Percentiles rank a stretch among this genome's conserved stretches.
Conservation (phyloP, 1,139 yeast genomes). For the Taphrina pruni region DNA sequence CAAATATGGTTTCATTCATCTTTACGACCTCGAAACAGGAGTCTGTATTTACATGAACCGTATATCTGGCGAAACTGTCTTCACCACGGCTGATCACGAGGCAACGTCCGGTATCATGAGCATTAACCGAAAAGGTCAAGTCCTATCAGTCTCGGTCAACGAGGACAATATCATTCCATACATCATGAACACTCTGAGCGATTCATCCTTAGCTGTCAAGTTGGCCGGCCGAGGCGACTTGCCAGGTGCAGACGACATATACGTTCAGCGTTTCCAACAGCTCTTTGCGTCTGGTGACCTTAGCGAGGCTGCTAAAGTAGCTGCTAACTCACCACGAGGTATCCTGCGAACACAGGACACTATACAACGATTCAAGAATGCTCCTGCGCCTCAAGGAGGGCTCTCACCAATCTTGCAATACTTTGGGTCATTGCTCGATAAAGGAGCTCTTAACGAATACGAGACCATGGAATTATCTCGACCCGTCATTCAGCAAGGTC, state of each 20-base stretch:
- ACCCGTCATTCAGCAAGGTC: constrained; percentile 94
- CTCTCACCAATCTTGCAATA: constrained; percentile 93
- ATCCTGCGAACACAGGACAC: constrained; percentile 89
- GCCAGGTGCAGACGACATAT: constrained; percentile 94
- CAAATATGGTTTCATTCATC: constrained; percentile 93
- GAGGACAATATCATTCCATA: constrained; percentile 87
- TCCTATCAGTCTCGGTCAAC: constrained; percentile 87
- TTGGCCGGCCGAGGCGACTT: constrained; percentile 94
- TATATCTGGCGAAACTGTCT: constrained; percentile 94
- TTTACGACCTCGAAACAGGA: constrained; percentile 92
- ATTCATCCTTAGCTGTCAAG: constrained; percentile 83
- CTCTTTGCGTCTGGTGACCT: constrained; percentile 85
- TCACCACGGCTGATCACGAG: constrained; percentile 81
- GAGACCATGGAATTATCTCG: constrained; percentile 94
- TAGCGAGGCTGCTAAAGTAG: constrained; percentile 91
- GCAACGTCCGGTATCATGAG: constrained; percentile 84
- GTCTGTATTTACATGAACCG: constrained; percentile 92
- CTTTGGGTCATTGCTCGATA: constrained; percentile 87
- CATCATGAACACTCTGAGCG: constrained; percentile 81
- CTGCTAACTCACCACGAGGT: constrained; percentile 88
- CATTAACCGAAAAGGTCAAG: constrained; percentile 94
- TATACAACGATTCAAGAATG: constrained; percentile 85
- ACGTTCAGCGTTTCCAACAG: constrained; percentile 88
- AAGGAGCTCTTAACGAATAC: constrained; percentile 88
- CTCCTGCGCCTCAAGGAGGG: constrained; percentile 95